Evolutionary conservation across 2,329 filamentous ascomycete species (phyloP), one percentile per base, ranked within the genome.

Genomic region (Monosporascus sp.): DNA sequence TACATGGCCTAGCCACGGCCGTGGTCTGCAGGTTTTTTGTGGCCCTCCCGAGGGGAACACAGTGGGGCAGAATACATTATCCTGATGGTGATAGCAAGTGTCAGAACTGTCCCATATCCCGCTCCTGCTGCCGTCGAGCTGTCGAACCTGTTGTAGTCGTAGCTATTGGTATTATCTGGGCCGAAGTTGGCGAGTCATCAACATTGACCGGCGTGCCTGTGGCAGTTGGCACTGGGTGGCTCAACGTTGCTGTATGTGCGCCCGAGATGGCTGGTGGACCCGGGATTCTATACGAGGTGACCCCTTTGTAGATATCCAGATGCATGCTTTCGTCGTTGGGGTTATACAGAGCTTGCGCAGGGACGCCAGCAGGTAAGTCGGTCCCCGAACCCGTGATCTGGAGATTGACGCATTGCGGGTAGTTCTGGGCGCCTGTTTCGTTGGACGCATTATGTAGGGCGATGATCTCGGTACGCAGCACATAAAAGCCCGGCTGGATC

Each of bases 381-480:
- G 57, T 58, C 7, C 78, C 79, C 31, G 69, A 67, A 48, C 80
- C 78, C 27, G 72, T 77, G 57, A 85, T 71, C 58, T 79, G 71
- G 53, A 85, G 64, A 70, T 85, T 84, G 66, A 83, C 69, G 64
- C 82, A 80, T 59, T 79, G 76, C 31, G 77, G 77, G 62, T 80
- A 80, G 60, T 76, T 75, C 68, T 80, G 77, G 27, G 75, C 74
- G 9, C 76, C 76, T 54, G 72, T 65, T 24, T 57, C 52, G 15
- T 70, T 63, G 6, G 60, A 68, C 14, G 76, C 75, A 20, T 69
- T 70, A 64, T 80, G 77, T 34, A 80, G 70, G 27, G 73, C 74
- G 48, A 80, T 77, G 54, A 78, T 79, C 65, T 80, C 77, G 57
- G 78, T 74, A 36, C 77, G 73, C 27, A 79, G 66, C 50, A 80